Conservation (phyloP, 176 grass and related monocot species). For the Triticum turgidum region DNA sequence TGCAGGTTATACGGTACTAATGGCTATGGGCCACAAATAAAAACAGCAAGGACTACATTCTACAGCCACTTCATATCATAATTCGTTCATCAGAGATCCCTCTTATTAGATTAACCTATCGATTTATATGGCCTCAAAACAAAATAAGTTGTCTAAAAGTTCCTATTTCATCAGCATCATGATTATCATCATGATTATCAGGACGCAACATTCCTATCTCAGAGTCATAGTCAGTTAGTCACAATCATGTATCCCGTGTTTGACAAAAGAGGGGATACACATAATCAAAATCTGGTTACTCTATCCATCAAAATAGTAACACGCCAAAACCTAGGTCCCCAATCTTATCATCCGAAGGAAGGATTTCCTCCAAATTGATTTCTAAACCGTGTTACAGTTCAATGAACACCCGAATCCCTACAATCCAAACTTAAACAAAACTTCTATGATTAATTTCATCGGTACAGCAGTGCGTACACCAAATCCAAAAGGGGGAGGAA, state of each 20-base stretch:
- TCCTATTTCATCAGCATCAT: neutral
- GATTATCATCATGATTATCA: neutral
- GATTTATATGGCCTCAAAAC: too few relatives aligned
- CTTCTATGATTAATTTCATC: neutral
- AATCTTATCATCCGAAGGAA: neutral
- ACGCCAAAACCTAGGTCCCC: neutral
- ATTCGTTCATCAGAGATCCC: neutral
- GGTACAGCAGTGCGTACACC: too few relatives aligned
- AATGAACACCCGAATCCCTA: neutral
- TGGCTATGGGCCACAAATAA: neutral
- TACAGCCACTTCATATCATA: neutral
- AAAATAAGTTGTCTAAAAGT: too few relatives aligned
- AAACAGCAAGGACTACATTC: neutral
- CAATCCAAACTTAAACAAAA: neutral
- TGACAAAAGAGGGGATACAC: neutral
- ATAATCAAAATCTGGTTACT: neutral
- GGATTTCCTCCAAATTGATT: neutral
- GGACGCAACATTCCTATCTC: neutral
- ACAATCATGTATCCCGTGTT: neutral
- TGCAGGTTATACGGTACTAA: neutral
- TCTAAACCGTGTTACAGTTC: neutral
- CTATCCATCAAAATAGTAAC: neutral
- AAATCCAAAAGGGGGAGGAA: too few relatives aligned
- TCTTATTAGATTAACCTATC: neutral
- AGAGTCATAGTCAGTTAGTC: neutral